A percentile compares a stretch with the other conserved stretches of the same genome.
These are phyloP conservation scores for Vicia villosa DNA, from an alignment of 306 rosid genomes.

Conservation along the genomic window DNA sequence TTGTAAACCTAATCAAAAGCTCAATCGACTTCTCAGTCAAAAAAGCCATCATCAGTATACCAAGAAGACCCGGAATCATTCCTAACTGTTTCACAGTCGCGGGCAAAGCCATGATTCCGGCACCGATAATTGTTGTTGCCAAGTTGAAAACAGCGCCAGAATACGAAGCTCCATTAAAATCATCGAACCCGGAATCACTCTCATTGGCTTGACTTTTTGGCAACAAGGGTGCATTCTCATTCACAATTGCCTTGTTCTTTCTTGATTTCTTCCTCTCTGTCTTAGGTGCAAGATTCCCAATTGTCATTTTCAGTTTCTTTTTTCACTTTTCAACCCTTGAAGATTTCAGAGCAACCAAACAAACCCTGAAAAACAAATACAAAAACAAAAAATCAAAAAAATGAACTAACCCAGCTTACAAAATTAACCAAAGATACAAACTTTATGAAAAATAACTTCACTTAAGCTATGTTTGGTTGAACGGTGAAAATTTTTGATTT, in stretches of 20 bases:
- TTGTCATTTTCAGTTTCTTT: slow-evolving; percentile 52
- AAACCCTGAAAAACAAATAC: slow-evolving; percentile 16
- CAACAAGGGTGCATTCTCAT: slow-evolving; percentile 80
- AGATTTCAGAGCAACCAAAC: slow-evolving; percentile 32
- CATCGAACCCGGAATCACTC: slow-evolving; percentile 66
- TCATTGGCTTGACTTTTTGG: slow-evolving; percentile 53
- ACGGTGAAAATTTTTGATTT: too few species aligned
- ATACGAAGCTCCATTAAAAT: slow-evolving; percentile 88
- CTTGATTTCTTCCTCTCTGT: slow-evolving; percentile 59
- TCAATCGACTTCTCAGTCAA: slow-evolving; percentile 83
- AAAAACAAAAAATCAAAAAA: background rate
- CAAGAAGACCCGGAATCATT: slow-evolving; percentile 66
- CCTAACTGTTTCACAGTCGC: slow-evolving; percentile 85
- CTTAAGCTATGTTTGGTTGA: too few species aligned
- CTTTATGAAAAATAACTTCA: background rate
- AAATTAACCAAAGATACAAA: slow-evolving; percentile 18
- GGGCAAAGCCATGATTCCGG: slow-evolving; percentile 96
- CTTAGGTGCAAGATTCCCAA: slow-evolving; percentile 53
- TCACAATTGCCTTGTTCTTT: slow-evolving; percentile 56
- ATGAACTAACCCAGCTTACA: slow-evolving; percentile 28
- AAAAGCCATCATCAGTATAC: slow-evolving; percentile 70
- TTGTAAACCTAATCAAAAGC: slow-evolving; percentile 71
- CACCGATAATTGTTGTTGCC: slow-evolving; percentile 88
- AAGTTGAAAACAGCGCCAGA: slow-evolving; percentile 89
- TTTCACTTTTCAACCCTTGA: slow-evolving; percentile 21